Evolutionary conservation across 148 eudicot genomes (phyloP).

Genomic region (Vaccinium vitisidaea): DNA sequence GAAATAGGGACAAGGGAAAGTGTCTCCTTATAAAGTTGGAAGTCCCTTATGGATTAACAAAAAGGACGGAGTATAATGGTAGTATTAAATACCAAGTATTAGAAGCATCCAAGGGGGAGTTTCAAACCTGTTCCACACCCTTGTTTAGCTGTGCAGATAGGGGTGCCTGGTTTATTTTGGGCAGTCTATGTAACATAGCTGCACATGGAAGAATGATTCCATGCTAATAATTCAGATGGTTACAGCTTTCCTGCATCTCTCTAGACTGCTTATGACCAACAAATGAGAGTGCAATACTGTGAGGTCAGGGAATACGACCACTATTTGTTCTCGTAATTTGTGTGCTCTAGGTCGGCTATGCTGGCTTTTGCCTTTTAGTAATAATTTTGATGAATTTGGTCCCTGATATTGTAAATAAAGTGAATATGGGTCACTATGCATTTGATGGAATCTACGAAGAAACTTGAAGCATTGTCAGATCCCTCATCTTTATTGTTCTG

Average conservation of each 20-base stretch:
- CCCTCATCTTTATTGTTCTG: neutral
- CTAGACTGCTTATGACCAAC: neutral
- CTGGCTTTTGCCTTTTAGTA: too few species aligned
- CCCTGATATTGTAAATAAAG: neutral
- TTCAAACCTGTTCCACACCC: too few species aligned
- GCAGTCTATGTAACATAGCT: too few species aligned
- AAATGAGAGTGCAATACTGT: neutral
- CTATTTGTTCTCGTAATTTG: neutral
- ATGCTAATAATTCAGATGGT: neutral
- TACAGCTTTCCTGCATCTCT: neutral
- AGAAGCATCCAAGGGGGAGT: too few species aligned
- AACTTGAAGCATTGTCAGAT: neutral
- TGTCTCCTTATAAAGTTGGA: neutral
- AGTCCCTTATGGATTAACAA: too few species aligned
- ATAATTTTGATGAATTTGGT: neutral
- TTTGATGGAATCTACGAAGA: neutral
- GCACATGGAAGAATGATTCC: slow-evolving; percentile 2
- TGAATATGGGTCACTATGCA: neutral
- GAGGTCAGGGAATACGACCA: slow-evolving; percentile 3
- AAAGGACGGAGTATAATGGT: too few species aligned
- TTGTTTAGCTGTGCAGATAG: too few species aligned
- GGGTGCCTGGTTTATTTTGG: too few species aligned
- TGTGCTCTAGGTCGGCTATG: neutral
- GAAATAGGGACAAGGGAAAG: neutral
- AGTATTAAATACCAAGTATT: too few species aligned